Conservation (phyloP, 2,329 filamentous ascomycete species). For the Penicillium sp. region DNA sequence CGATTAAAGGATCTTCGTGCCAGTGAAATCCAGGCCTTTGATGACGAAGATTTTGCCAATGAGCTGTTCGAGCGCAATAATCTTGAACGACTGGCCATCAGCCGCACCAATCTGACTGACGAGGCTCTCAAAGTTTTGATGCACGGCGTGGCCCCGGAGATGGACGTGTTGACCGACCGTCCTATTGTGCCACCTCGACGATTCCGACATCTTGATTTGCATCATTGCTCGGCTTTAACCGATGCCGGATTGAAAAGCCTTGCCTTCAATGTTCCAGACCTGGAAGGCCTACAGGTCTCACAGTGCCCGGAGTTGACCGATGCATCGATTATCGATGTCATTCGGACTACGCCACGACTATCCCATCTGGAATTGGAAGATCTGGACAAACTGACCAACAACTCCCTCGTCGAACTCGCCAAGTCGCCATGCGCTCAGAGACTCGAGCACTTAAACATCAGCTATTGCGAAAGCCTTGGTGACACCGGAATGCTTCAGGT, state of each 20-base stretch:
- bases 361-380: constrained; percentile 91
- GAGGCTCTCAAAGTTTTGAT: constrained; percentile 71
- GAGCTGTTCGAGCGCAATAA: constrained; percentile 77
- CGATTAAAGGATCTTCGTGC: constrained; percentile 77
- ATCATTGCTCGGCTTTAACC: constrained; percentile 73
- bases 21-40: constrained; percentile 78
- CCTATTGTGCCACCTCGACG: constrained; percentile 75
- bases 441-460: constrained; percentile 80
- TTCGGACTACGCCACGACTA: constrained; percentile 73
- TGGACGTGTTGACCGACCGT: constrained; percentile 76
- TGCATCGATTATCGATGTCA: constrained; percentile 66
- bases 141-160: constrained; percentile 71
- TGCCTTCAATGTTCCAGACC: constrained; percentile 70
- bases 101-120: constrained; percentile 75
- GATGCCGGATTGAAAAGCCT: constrained; percentile 70
- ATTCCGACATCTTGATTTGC: constrained; percentile 82
- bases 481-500: constrained; percentile 82
- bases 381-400: constrained; percentile 73
- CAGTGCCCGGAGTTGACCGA: constrained; percentile 76
- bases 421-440: constrained; percentile 70
- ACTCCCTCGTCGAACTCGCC: constrained; percentile 70
- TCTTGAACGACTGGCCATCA: constrained; percentile 78
- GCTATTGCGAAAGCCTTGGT: constrained; percentile 83
- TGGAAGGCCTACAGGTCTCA: constrained; percentile 81
- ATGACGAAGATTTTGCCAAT: constrained; percentile 69